Base-by-base conservation (phyloP, 1,139 yeast genomes). In the Hansenula anomala region DNA sequence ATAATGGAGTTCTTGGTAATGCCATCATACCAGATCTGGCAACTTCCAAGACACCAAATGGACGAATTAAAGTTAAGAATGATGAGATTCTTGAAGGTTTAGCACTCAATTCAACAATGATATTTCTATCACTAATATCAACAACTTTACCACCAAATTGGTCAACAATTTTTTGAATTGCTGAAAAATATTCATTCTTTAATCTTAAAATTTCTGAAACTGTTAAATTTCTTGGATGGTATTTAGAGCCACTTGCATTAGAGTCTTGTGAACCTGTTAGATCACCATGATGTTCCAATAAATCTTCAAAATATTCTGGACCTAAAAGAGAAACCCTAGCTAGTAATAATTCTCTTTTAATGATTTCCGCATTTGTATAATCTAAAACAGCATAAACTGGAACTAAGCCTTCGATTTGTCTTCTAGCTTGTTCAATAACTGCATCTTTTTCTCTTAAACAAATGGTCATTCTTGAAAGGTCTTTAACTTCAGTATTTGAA, bases 21-120 rank as follows among this genome's bases (percentile, higher is more conserved):
- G 97, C 98, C 89, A 92, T 88, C 95, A 90, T 88, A 66, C 98
- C 98, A 19, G 96, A 84, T 67, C 98, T 80, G 36, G 97, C 96
- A 54, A 92, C 84, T 67, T 92, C 98, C 61, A 92, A 74, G 44
- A 92, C 82, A 55, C 98, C 98, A 60, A 92, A 92, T 36, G 98
- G 98, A 60, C 88, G 94, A 58, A 90, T 73, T 58, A 92, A 77
- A 49, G 86, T 87, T 60, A 92, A 77, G 64, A 89, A 89, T 30
- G 95, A 80, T 34, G 92, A 72, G 47, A 92, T 75, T 63, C 97
- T 79, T 39, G 87, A 78, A 28, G 97, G 97, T 64, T 92, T 90
- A 40, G 98, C 98, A 52, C 88, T 75, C 52, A 92, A 75, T 69
- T 92, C 98, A 40, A 92, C 90, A 58, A 92, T 81, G 61, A 96